Conservation (phyloP, 2,329 filamentous ascomycete genomes). For the Phaeosphaeriaceae sp. region DNA sequence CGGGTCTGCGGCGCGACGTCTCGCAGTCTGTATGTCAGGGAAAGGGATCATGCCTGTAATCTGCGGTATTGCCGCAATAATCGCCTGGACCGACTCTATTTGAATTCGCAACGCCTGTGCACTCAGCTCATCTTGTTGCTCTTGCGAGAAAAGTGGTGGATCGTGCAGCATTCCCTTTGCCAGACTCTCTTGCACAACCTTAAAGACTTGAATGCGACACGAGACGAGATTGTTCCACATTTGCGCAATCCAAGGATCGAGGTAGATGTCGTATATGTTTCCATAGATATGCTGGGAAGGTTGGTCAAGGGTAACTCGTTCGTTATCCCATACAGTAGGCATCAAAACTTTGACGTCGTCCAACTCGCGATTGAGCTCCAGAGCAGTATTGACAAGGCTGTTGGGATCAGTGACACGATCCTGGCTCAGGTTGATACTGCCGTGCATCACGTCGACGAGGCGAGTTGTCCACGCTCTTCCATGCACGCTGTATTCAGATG, state of each 20-base stretch:
- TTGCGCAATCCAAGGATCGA: slow-evolving; percentile 37
- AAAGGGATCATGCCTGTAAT: slow-evolving; percentile 39
- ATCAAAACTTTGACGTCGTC: slow-evolving; percentile 28
- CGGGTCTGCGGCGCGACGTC: not conserved
- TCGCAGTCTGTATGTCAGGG: slow-evolving; percentile 12
- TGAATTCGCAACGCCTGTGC: slow-evolving; percentile 19
- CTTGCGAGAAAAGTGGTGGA: slow-evolving; percentile 20
- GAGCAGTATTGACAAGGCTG: slow-evolving; percentile 18
- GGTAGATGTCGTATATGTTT: slow-evolving; percentile 38
- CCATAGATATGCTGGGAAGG: slow-evolving; percentile 25
- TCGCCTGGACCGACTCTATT: slow-evolving; percentile 14
- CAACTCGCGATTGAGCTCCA: slow-evolving; percentile 30
- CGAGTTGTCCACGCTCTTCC: slow-evolving; percentile 29
- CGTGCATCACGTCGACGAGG: slow-evolving; percentile 28
- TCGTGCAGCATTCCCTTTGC: slow-evolving; percentile 14
- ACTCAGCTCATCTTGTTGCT: slow-evolving; percentile 10
- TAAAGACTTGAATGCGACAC: slow-evolving; percentile 32
- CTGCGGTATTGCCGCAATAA: slow-evolving; percentile 38
- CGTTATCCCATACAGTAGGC: slow-evolving; percentile 34
- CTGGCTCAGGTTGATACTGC: slow-evolving; percentile 29
- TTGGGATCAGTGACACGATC: slow-evolving; percentile 24
- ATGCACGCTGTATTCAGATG: slow-evolving; percentile 27
- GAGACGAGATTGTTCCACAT: slow-evolving; percentile 42
- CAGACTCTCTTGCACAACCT: slow-evolving; percentile 29
- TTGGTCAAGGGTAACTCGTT: slow-evolving; percentile 22